phyloP scores from a whole-genome alignment of 1,284 basidiomycete genomes.

The Malassezia obtusa region DNA sequence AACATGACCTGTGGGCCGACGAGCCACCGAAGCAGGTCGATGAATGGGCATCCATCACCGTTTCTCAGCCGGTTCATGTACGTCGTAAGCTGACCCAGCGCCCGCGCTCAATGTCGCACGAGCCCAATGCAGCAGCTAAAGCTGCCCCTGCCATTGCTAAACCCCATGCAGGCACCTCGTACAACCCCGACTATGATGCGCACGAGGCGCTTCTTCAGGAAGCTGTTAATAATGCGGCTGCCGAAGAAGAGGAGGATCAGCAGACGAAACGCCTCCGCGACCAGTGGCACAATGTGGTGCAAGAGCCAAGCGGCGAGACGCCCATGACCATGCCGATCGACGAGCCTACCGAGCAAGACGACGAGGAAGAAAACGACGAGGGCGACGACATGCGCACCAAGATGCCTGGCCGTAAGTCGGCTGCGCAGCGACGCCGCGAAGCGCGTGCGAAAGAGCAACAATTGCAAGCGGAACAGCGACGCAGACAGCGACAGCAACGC shows the following conservation, averaged over 20 bases:
- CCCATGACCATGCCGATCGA: conserved; percentile 19
- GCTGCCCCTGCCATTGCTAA: conserved; percentile 57
- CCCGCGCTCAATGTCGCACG: conserved; percentile 5
- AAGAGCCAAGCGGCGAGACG: conserved; percentile 13
- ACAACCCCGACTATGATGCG: conserved; percentile 72
- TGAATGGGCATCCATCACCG: conserved; percentile 7
- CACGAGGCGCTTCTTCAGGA: conserved; percentile 65
- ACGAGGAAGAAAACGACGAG: conserved; percentile 9
- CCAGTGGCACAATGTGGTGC: conserved; percentile 4
- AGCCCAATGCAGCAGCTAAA: neutral
- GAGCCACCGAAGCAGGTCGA: neutral
- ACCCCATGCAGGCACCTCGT: conserved; percentile 81
- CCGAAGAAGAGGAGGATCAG: conserved; percentile 56
- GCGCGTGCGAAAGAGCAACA: conserved; percentile 23
- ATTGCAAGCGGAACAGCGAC: conserved; percentile 17
- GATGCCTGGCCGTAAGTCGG: conserved; percentile 30
- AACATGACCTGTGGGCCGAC: conserved; percentile 12
- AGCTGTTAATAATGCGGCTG: conserved; percentile 61
- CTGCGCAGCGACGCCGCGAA: conserved; percentile 20
- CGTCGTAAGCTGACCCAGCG: neutral
- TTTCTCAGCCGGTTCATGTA: neutral
- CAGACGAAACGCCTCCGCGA: conserved; percentile 19
- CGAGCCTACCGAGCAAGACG: conserved; percentile 23
- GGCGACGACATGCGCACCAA: conserved; percentile 11
- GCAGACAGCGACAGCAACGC: conserved; percentile 22